phyloP scores from a whole-genome alignment of 129 eudicot genomes.

The Arctium lappa region DNA sequence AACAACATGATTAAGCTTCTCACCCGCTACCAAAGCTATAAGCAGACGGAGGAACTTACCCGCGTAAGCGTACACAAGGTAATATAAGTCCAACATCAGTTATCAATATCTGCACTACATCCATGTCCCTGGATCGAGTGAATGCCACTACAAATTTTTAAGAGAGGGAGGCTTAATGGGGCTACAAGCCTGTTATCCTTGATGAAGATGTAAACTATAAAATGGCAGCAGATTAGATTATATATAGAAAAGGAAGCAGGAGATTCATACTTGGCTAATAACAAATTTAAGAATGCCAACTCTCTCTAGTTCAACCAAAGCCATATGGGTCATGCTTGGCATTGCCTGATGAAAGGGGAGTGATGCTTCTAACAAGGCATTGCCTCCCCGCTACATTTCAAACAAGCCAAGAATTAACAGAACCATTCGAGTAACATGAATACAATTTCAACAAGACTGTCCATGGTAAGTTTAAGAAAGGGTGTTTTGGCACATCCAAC shows the following conservation, averaged over 20 bases:
- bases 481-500: neutral
- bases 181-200: no score
- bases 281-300: slow-evolving; percentile 57
- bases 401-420: neutral
- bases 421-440: neutral
- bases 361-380: slow-evolving; percentile 88
- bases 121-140: neutral
- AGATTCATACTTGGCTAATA: slow-evolving; percentile 72
- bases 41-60: neutral
- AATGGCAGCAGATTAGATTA: no score
- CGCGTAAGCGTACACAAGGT: slow-evolving; percentile 1
- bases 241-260: neutral
- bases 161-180: no score
- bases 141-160: neutral
- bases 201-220: no score
- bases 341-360: slow-evolving; percentile 91
- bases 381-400: slow-evolving; percentile 79
- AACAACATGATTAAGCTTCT: slow-evolving; percentile 20
- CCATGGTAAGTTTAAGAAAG: neutral
- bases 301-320: no score
- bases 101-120: neutral
- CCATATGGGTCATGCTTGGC: no score
- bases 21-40: slow-evolving; percentile 14
- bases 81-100: neutral
- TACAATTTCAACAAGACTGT: neutral